phyloP scores from a whole-genome alignment of 768 basidiomycete genomes.

The Strobilomyces dryophilus region DNA sequence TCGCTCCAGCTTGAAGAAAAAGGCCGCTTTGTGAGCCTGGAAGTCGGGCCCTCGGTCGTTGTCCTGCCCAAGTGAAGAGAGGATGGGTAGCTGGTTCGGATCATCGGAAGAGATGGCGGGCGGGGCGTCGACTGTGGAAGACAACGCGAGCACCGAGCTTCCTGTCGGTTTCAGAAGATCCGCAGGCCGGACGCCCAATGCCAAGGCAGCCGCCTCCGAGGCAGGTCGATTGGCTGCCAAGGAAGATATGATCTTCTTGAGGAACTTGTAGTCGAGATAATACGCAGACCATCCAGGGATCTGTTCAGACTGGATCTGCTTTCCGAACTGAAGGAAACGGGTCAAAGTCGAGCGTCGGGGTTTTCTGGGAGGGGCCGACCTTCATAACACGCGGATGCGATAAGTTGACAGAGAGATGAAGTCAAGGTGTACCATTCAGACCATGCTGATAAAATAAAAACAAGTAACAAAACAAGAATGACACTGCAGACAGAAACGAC shows the following conservation, averaged over 20 bases:
- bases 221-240: slow-evolving; percentile 86
- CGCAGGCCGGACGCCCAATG: slow-evolving; percentile 72
- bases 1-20: slow-evolving; percentile 97
- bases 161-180: slow-evolving; percentile 40
- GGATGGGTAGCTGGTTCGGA: slow-evolving; percentile 51
- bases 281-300: slow-evolving; percentile 94
- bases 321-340: slow-evolving; percentile 81
- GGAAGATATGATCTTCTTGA: slow-evolving; percentile 98
- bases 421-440: slow-evolving; percentile 17
- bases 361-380: slow-evolving; percentile 14
- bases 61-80: slow-evolving; percentile 59
- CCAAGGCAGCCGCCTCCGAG: slow-evolving; percentile 84
- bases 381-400: slow-evolving; percentile 27
- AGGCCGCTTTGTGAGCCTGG: slow-evolving; percentile 92
- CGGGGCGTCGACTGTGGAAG: slow-evolving; percentile 10
- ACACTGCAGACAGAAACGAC: slow-evolving; percentile 12
- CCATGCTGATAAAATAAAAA: slow-evolving; percentile 23
- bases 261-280: slow-evolving; percentile 97
- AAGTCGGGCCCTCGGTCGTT: slow-evolving; percentile 79
- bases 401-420: slow-evolving; percentile 2
- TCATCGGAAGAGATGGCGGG: slow-evolving; percentile 32
- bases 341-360: neutral
- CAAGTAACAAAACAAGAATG: neutral
- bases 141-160: slow-evolving; percentile 30
- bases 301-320: slow-evolving; percentile 94